Conservation (phyloP, 2,329 filamentous ascomycete genomes). For the Pseudogymnoascus verrucosus region DNA sequence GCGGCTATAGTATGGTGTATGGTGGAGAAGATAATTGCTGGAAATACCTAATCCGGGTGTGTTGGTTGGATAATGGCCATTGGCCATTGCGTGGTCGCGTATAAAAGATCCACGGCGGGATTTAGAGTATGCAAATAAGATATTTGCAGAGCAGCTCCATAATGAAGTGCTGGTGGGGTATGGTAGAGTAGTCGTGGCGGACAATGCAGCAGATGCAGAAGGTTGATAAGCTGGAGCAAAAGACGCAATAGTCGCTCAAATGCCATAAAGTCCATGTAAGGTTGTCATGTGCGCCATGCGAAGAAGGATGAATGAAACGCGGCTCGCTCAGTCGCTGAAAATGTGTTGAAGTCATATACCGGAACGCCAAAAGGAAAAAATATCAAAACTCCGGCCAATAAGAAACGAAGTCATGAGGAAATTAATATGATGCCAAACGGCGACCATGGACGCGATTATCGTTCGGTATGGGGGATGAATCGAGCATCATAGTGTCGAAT, state of each 20-base stretch:
- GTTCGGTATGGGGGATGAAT: slow-evolving; percentile 36
- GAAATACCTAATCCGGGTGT: neutral
- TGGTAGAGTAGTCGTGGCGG: neutral
- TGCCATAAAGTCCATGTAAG: neutral
- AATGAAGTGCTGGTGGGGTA: neutral
- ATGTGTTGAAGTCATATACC: slow-evolving; percentile 10
- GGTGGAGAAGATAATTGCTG: neutral
- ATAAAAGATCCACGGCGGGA: neutral
- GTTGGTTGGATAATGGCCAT: neutral
- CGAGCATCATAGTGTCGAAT: slow-evolving; percentile 32
- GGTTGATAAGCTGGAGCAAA: slow-evolving; percentile 2
- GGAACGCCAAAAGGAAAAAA: slow-evolving; percentile 11
- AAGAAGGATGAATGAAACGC: neutral
- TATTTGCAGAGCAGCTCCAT: slow-evolving; percentile 6
- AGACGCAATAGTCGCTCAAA: slow-evolving; percentile 3
- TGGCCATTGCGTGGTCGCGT: neutral
- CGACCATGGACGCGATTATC: slow-evolving; percentile 47
- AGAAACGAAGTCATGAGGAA: slow-evolving; percentile 10
- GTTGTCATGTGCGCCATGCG: neutral
- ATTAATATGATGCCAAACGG: slow-evolving; percentile 58
- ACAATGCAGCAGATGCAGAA: slow-evolving; percentile 1
- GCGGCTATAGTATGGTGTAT: neutral
- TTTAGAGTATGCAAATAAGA: neutral
- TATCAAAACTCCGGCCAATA: neutral
- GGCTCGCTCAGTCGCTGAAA: slow-evolving; percentile 9